A percentile compares a stretch with the other conserved stretches of the same genome.
Conservation (phyloP, 2,329 filamentous ascomycete genomes). For the Colletotrichum neosansevieriae region DNA sequence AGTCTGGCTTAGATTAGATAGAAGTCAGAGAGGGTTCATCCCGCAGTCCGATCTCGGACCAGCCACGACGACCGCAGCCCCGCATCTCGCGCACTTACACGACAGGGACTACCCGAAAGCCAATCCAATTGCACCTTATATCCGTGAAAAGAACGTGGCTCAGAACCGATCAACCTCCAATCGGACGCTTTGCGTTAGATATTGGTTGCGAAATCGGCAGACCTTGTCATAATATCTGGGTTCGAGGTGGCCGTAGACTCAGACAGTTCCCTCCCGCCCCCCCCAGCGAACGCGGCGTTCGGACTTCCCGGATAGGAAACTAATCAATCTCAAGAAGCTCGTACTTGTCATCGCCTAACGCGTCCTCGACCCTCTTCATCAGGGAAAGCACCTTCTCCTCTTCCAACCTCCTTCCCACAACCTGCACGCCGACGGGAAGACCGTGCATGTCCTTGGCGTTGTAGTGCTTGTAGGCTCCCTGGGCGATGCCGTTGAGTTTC, state of each 20-base stretch:
- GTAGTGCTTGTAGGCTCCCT: slow-evolving; percentile 88
- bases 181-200: slow-evolving; percentile 1
- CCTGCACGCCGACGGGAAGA: slow-evolving; percentile 86
- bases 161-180: neutral
- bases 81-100: slow-evolving; percentile 17
- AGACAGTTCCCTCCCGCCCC: too few relatives aligned
- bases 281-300: neutral
- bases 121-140: neutral
- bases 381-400: slow-evolving; percentile 88
- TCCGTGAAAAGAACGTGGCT: neutral
- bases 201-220: slow-evolving; percentile 16
- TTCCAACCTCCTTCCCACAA: slow-evolving; percentile 82
- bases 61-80: slow-evolving; percentile 11
- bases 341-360: slow-evolving; percentile 71
- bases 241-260: neutral
- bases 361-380: slow-evolving; percentile 84
- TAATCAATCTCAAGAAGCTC: slow-evolving; percentile 62
- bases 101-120: neutral
- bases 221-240: neutral
- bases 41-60: slow-evolving; percentile 41
- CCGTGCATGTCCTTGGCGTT: slow-evolving; percentile 87
- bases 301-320: neutral
- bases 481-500: slow-evolving; percentile 81
- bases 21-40: neutral
- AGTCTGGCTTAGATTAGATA: slow-evolving; percentile 23